These are phyloP conservation scores for Cladosporium sp. DNA, from an alignment of 2,329 filamentous ascomycete genomes.

Conservation along the genomic window DNA sequence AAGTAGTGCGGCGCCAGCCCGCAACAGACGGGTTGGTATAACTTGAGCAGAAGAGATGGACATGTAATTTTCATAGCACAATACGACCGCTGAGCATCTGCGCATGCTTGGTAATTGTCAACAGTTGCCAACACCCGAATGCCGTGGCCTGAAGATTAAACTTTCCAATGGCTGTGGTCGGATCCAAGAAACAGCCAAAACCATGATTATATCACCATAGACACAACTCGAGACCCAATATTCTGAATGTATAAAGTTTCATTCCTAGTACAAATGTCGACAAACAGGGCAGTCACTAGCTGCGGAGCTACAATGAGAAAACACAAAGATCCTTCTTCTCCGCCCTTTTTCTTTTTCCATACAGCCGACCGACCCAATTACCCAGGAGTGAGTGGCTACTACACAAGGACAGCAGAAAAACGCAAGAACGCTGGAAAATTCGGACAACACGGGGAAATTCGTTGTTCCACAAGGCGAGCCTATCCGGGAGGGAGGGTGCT, in stretches of 20 bases:
- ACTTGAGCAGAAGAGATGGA: neutral
- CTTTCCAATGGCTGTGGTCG: neutral
- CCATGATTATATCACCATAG: neutral
- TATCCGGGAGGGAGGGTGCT: slow-evolving; percentile 92
- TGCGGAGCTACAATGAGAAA: neutral
- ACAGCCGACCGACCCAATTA: neutral
- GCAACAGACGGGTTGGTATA: neutral
- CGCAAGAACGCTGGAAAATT: slow-evolving; percentile 18
- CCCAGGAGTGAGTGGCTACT: neutral
- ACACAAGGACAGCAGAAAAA: neutral
- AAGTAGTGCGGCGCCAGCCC: neutral
- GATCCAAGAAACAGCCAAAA: neutral
- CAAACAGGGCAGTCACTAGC: neutral
- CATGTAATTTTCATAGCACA: neutral
- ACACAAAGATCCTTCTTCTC: neutral
- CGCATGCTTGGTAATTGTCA: neutral
- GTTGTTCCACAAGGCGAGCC: slow-evolving; percentile 26
- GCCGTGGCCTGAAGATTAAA: neutral
- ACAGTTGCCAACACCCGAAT: neutral
- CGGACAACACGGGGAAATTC: neutral
- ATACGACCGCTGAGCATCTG: neutral
- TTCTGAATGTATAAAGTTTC: neutral
- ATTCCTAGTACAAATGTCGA: neutral
- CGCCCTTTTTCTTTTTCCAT: neutral
- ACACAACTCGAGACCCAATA: neutral